Evolutionary conservation across 2,329 filamentous ascomycete species (phyloP).

Genomic region (Sclerotiophoma versabilis): DNA sequence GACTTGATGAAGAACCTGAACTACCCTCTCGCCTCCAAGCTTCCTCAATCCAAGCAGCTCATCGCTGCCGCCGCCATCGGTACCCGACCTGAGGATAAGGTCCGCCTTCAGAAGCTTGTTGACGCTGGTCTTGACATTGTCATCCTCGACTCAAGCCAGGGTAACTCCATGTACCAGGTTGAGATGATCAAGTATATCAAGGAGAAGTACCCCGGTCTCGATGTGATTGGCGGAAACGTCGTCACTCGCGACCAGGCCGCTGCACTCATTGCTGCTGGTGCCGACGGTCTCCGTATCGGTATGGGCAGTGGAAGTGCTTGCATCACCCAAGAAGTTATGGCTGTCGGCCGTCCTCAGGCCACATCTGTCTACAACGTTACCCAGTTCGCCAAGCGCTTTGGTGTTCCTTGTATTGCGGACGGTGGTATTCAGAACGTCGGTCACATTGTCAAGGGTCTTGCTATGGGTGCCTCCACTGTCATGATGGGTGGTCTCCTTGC

Average conservation of each 20-base stretch:
- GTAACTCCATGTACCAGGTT: constrained; percentile 98
- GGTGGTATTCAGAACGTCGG: constrained; percentile 98
- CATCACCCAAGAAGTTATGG: constrained; percentile 99
- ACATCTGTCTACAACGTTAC: constrained; percentile 90
- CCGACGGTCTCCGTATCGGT: constrained; percentile 95
- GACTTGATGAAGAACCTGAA: constrained; percentile 99
- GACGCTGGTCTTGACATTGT: constrained; percentile 96
- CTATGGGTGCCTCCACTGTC: constrained; percentile 90
- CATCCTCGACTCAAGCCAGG: constrained; percentile 93
- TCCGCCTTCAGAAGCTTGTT: constrained; percentile 82
- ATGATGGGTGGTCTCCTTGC: constrained; percentile 99
- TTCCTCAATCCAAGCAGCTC: constrained; percentile 95
- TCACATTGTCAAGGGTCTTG: constrained; percentile 97
- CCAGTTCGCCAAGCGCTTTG: constrained; percentile 88
- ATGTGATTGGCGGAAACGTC: constrained; percentile 98
- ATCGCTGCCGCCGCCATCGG: constrained; percentile 95
- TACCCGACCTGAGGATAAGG: constrained; percentile 91
- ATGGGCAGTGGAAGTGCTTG: constrained; percentile 99
- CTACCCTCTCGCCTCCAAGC: constrained; percentile 95
- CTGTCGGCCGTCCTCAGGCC: constrained; percentile 94
- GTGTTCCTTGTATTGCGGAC: constrained; percentile 97
- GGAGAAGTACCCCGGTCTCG: constrained; percentile 79
- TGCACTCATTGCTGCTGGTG: constrained; percentile 87
- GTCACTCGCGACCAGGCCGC: constrained; percentile 98
- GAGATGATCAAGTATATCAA: constrained; percentile 99